Base-by-base conservation (phyloP, 2,329 filamentous ascomycete species). In the Hypoxylon sp. region DNA sequence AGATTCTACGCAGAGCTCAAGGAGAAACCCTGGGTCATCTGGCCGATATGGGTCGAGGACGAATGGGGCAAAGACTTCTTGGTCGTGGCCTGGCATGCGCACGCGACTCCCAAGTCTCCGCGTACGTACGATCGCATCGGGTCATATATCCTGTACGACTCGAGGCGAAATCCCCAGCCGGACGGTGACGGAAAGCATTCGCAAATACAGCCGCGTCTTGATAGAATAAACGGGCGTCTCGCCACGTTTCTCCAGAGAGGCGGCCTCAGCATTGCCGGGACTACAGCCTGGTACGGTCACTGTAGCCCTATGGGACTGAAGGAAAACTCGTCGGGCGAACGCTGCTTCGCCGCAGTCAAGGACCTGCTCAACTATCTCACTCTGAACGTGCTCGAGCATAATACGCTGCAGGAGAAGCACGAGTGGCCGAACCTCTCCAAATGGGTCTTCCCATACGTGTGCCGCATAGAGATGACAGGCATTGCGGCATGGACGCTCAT, bases 11-110 rank as follows among this genome's bases (percentile, higher is more conserved):
- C 11, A 3, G 27, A 64, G 4, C 18, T 69, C 20, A 70, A 64
- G 57, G 47, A 5, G 24, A 58, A 58, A 24, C 65, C 65, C 1
- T 69, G 61, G 60, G 20, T 62, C 5, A 45, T 71, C 20, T 68
- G 67, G 68, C 68, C 68, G 8, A 42, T 71, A 37, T 71, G 64
- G 61, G 60, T 71, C 9, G 69, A 71, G 52, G 69, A 71, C 15
- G 2, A 63, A 15, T 67, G 47, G 40, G 69, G 69, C 8, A 57
- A 48, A 23, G 68, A 69, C 40, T 71, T 26, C 5, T 52, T 70
- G 3, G 52, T 66, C 29, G 38, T 65, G 15, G 41, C 65, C 20
- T 69, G 60, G 65, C 55, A 61, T 26, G 55, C 68, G 9, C 9
- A 37, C 6, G 2, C 20, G 5, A 42, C 10, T 5, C 7, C 21